A percentile compares a stretch with the other conserved stretches of the same genome.
These are phyloP conservation scores for Calophaca sinica DNA, from an alignment of 306 rosid genomes.

Conservation along the genomic window DNA sequence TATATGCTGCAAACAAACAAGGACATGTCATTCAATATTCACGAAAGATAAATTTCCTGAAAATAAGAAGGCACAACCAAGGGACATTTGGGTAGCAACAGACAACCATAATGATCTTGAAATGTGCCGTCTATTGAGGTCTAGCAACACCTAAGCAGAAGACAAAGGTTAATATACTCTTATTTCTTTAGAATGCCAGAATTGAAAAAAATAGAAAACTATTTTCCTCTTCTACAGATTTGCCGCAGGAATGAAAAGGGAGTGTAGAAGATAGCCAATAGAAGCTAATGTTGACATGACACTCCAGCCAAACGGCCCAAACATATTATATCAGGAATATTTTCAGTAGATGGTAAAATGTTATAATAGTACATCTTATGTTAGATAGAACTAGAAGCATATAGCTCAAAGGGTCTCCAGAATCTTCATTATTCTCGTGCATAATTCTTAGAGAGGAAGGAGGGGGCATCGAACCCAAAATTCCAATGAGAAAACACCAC, in stretches of 20 bases:
- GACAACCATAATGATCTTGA: not conserved
- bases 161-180: too few species aligned
- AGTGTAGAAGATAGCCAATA: not conserved
- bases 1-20: conserved; percentile 74
- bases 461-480: conserved; percentile 5
- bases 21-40: conserved; percentile 13
- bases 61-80: not conserved
- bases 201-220: not conserved
- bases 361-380: not conserved
- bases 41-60: not conserved
- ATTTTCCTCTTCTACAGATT: not conserved
- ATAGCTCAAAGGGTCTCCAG: conserved; percentile 3
- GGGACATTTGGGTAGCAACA: not conserved
- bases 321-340: not conserved
- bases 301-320: not conserved
- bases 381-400: not conserved
- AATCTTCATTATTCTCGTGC: not conserved
- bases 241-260: not conserved
- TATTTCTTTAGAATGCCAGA: not conserved
- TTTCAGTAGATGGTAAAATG: conserved; percentile 4
- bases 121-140: not conserved
- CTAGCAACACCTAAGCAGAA: conserved; percentile 10
- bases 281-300: not conserved
- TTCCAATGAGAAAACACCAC: conserved; percentile 4
- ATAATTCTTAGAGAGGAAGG: not conserved